These are phyloP conservation scores for Austropuccinia psidii DNA, from an alignment of 1,284 basidiomycete species.

Conservation along the genomic window DNA sequence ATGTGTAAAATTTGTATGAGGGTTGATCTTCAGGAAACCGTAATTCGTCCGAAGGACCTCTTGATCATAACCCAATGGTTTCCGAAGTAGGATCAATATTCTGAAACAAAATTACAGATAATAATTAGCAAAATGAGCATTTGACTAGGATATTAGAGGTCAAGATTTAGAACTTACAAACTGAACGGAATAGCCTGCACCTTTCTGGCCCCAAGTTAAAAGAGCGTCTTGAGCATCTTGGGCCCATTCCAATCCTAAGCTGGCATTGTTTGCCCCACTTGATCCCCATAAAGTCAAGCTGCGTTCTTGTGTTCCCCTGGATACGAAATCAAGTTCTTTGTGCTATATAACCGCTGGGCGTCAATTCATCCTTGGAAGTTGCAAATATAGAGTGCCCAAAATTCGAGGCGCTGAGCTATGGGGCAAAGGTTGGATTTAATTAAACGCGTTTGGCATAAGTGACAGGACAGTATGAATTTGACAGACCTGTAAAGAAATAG, in stretches of 20 bases:
- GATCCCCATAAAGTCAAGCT: constrained; percentile 34
- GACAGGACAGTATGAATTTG: background rate
- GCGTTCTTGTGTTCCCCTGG: constrained; percentile 11
- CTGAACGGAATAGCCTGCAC: constrained; percentile 6
- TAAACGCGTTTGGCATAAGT: background rate
- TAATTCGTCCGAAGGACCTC: constrained; percentile 13
- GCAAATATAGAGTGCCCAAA: constrained; percentile 34
- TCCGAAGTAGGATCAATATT: constrained; percentile 25
- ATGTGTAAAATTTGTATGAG: constrained; percentile 31
- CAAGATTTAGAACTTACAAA: constrained; percentile 20
- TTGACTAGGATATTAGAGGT: too few relatives aligned
- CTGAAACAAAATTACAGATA: background rate
- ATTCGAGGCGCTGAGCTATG: constrained; percentile 30
- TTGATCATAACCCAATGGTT: constrained; percentile 24
- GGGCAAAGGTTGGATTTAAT: too few relatives aligned
- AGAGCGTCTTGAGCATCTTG: constrained; percentile 23
- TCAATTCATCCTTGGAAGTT: constrained; percentile 33
- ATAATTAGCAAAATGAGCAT: background rate
- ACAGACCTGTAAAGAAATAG: constrained; percentile 29
- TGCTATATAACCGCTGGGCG: constrained; percentile 28
- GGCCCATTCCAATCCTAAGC: constrained; percentile 27
- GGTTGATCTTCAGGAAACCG: constrained; percentile 30
- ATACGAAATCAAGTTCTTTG: constrained; percentile 1
- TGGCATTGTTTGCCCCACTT: background rate
- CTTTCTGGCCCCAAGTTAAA: constrained; percentile 5